phyloP scores from a whole-genome alignment of 352 stramenopile species.

The Pythium angustatum region DNA sequence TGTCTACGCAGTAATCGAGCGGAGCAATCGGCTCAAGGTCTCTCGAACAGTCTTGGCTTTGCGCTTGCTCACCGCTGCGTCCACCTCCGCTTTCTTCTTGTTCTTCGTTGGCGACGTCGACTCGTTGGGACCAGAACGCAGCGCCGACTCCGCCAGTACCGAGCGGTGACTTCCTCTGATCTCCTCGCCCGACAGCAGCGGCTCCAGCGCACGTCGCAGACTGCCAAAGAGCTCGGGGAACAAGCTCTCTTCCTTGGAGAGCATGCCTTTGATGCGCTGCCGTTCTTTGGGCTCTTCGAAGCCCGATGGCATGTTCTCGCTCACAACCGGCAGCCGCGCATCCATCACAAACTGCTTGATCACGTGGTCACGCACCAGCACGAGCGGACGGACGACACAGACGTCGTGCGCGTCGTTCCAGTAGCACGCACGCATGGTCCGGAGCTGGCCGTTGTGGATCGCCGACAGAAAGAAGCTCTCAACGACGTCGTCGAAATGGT shows the following conservation, averaged over 20 bases:
- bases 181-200: too few species aligned
- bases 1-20: too few species aligned
- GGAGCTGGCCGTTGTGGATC: constrained; percentile 52
- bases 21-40: too few species aligned
- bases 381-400: constrained; percentile 92
- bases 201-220: constrained; percentile 38
- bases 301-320: constrained; percentile 97
- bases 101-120: too few species aligned
- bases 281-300: constrained; percentile 96
- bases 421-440: constrained; percentile 97
- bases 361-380: constrained; percentile 91
- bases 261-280: constrained; percentile 93
- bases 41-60: too few species aligned
- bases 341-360: constrained; percentile 67
- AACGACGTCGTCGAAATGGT: constrained; percentile 96
- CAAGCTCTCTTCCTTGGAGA: constrained; percentile 89
- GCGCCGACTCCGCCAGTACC: too few species aligned
- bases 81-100: too few species aligned
- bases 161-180: too few species aligned
- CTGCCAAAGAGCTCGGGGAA: constrained; percentile 68
- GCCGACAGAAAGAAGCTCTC: constrained; percentile 97
- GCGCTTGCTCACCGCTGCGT: too few species aligned
- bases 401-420: constrained; percentile 92
- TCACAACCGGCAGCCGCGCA: constrained; percentile 93
- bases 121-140: too few species aligned